A percentile compares a stretch with the other conserved stretches of the same genome.
Evolutionary conservation across 148 eudicot species (phyloP).

Genomic region (Talinum fruticosum): DNA sequence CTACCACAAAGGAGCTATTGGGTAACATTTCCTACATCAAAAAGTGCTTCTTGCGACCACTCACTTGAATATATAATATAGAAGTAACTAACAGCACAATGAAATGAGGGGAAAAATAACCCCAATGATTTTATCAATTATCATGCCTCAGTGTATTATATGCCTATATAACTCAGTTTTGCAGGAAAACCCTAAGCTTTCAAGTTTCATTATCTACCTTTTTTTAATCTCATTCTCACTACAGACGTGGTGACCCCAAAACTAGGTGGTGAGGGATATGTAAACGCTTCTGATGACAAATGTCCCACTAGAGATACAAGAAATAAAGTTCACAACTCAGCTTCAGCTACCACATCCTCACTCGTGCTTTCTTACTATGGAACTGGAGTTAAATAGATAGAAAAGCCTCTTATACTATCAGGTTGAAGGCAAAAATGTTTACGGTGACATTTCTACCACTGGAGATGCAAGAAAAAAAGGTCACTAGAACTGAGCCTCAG

Average conservation of each 20-base stretch:
- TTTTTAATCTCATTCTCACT: not conserved
- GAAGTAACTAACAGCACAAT: not conserved
- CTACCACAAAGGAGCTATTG: constrained; percentile 40
- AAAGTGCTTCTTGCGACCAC: constrained; percentile 1
- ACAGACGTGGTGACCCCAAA: not conserved
- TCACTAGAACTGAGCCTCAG: not conserved
- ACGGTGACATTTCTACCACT: not conserved
- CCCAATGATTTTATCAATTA: not conserved
- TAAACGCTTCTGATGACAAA: not conserved
- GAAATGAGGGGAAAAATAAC: not conserved
- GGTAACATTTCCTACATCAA: constrained; percentile 21
- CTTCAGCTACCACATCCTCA: not conserved
- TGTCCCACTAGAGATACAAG: not conserved
- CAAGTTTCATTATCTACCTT: not conserved
- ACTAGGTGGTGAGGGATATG: not conserved
- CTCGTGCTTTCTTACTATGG: not conserved
- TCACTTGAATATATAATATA: not conserved
- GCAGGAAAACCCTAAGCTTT: not conserved
- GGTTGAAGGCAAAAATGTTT: not conserved
- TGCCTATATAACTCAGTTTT: not conserved
- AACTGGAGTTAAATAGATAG: not conserved
- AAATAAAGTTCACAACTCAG: not conserved
- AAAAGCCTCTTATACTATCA: not conserved
- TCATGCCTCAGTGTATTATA: not conserved
- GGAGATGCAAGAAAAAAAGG: not conserved